Evolutionary conservation across 768 basidiomycete species (phyloP), one percentile per base, ranked within the genome.

Genomic region (Porpolomopsis calyptriformis): DNA sequence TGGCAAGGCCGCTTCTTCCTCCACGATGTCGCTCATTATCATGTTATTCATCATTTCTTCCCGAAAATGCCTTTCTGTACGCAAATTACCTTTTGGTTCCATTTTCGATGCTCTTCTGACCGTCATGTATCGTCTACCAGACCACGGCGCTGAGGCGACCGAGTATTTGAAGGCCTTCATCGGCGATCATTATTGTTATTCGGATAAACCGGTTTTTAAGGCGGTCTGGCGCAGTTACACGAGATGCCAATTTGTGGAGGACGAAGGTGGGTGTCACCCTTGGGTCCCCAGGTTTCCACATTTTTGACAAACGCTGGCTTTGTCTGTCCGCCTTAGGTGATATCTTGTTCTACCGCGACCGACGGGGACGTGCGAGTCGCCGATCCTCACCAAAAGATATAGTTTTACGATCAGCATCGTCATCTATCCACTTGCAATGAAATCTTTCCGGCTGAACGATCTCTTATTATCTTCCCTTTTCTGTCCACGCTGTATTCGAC

Each of bases 1-100:
- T 70, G 68, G 67, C 63, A 68, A 52, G 73, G 73, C n/a, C 59
- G 67, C 4, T 73, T 73, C 54, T 74, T 74, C 59, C 57, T 74
- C 18, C 72, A 73, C 53, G 70, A 71, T 51, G 67, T 46, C 18
- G 43, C 40, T n/a, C 38, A 47, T 19, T 34, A 40, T 45, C 39
- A 29, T 34, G 16, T 50, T 16, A 20, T 43, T 19, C 37, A 48
- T 24, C 33, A 66, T 53, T 66, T 70, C 53, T 70, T 71, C 63
- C 64, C 67, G 16, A 60, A 62, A 31, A 63, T 65, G 54, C 69
- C 70, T 31, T 71, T 69, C 58, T 71, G 67, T 69, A 50, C 47
- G 64, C 49, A 18, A 36, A n/a, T 5, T 43, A 20, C 18, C 9
- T 14, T 26, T 43, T 14, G 36, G 5, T 12, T 29, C 7, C 26